Evolutionary conservation across 495 filamentous ascomycete genomes (phyloP), one percentile per base, ranked within the genome.

Genomic region (Talaromyces nanjingensis): DNA sequence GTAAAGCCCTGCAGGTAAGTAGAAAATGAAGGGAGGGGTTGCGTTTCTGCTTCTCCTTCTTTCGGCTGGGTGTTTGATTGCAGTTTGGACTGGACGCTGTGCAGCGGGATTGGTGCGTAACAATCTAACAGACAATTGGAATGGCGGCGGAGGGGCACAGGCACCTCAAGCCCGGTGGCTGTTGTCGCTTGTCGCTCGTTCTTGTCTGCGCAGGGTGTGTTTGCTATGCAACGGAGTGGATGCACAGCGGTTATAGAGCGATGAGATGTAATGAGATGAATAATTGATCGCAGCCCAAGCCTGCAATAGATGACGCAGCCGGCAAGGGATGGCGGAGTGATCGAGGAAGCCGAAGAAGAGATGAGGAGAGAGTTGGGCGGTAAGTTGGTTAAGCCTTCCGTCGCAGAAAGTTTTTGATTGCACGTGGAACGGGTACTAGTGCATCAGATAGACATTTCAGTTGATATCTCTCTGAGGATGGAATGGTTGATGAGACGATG

Each of bases 61-160:
- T 29, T 29, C 14, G n/a, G 20, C 20, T 56, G 49, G 24, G 49
- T 27, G 27, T 14, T 27, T 27, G 12, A 22, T 29, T 56, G 22
- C 53, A 56, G 53, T 29, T 20, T 25, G 53, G 16, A 25, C 53
- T 14, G 24, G 53, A 27, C 27, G 53, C 22, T 22, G 20, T 54
- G 52, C 20, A 24, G 7, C 52, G 24, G 53, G 53, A 56, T 56
- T 27, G 53, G 27, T 31, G 27, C 53, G 53, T 27, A n/a, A 29
- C 27, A 25, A 8, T 7, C 29, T 27, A 27, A 27, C 27, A 27
- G 27, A 27, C 27, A 6, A 54, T 27, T 54, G 53, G 6, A 56
- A 56, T 56, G 22, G 53, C 53, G 53, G 53, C 53, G 53, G 53
- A 56, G 53, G 53, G 53, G 53, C 27, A 56, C 53, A 29, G 53